Conservation (phyloP, 352 stramenopile species). For the Albugo candida region DNA sequence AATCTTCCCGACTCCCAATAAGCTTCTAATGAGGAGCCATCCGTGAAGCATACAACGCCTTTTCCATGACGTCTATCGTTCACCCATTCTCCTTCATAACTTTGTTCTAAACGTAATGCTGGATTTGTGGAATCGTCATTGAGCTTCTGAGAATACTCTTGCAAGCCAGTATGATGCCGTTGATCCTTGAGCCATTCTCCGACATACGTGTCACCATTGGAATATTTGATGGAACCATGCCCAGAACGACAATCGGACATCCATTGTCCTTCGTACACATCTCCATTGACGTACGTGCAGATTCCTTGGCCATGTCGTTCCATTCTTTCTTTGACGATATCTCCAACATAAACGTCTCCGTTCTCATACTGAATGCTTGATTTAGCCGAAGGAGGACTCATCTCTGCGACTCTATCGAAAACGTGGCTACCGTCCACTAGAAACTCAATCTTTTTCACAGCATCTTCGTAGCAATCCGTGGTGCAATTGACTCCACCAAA, state of each 20-base stretch:
- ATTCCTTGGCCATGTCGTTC: slow-evolving; percentile 35
- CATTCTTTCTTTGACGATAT: slow-evolving; percentile 8
- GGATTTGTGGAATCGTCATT: slow-evolving; percentile 23
- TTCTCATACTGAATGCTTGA: slow-evolving; percentile 14
- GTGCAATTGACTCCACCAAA: slow-evolving; percentile 4
- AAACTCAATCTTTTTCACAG: slow-evolving; percentile 8
- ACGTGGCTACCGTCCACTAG: slow-evolving; percentile 15
- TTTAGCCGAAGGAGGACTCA: slow-evolving; percentile 21
- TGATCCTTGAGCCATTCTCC: slow-evolving; percentile 45
- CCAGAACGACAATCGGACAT: slow-evolving; percentile 21
- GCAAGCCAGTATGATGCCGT: slow-evolving; percentile 31
- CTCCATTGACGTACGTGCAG: slow-evolving; percentile 17
- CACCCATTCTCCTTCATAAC: slow-evolving; percentile 7
- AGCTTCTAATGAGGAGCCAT: slow-evolving; percentile 28
- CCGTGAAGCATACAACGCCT: slow-evolving; percentile 29
- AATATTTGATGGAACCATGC: slow-evolving; percentile 30
- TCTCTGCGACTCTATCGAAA: slow-evolving; percentile 14
- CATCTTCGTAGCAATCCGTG: slow-evolving; percentile 8
- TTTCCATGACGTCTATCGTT: slow-evolving; percentile 25
- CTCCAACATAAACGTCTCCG: slow-evolving; percentile 48
- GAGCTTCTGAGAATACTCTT: slow-evolving; percentile 33
- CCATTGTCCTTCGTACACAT: slow-evolving; percentile 54
- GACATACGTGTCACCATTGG: slow-evolving; percentile 37
- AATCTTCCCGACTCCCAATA: slow-evolving; percentile 20
- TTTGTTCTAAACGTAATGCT: slow-evolving; percentile 39